These are phyloP conservation scores for Mycena metata DNA, from an alignment of 768 basidiomycete species.

Conservation along the genomic window DNA sequence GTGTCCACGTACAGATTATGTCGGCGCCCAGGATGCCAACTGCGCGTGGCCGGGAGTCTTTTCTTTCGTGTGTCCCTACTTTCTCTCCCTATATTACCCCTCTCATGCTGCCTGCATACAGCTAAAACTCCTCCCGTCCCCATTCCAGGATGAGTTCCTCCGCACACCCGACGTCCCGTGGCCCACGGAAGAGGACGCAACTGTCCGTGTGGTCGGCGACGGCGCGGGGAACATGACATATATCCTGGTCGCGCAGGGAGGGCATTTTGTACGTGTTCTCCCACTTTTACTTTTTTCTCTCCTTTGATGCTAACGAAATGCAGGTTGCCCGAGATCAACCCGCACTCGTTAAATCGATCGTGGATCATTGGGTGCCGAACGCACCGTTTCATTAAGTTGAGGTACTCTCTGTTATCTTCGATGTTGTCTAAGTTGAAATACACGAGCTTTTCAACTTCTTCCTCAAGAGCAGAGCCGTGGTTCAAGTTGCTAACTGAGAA, in stretches of 20 bases:
- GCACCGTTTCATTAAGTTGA: too few relatives aligned
- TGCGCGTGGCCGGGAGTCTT: conserved; percentile 48
- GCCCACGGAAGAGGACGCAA: conserved; percentile 39
- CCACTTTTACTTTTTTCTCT: too few relatives aligned
- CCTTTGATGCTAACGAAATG: too few relatives aligned
- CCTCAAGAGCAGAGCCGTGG: too few relatives aligned
- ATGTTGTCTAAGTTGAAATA: too few relatives aligned
- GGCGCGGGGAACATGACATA: conserved; percentile 52
- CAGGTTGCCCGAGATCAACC: too few relatives aligned
- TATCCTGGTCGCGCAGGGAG: conserved; percentile 47
- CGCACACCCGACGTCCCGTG: conserved; percentile 46
- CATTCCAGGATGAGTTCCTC: conserved; percentile 46
- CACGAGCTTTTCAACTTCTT: too few relatives aligned
- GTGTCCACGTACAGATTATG: conserved; percentile 41
- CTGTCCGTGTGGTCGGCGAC: conserved; percentile 45
- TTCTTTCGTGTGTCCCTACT: conserved; percentile 39
- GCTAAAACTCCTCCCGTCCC: conserved; percentile 45
- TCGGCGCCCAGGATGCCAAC: conserved; percentile 48
- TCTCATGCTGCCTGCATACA: neutral
- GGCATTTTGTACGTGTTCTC: conserved; percentile 41
- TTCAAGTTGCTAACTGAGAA: too few relatives aligned
- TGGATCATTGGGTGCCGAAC: too few relatives aligned
- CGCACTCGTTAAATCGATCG: too few relatives aligned
- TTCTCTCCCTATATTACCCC: neutral
- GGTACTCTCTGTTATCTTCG: too few relatives aligned